Evolutionary conservation across 148 eudicot genomes (phyloP).

Genomic region (Rhododendron ferrugineum): DNA sequence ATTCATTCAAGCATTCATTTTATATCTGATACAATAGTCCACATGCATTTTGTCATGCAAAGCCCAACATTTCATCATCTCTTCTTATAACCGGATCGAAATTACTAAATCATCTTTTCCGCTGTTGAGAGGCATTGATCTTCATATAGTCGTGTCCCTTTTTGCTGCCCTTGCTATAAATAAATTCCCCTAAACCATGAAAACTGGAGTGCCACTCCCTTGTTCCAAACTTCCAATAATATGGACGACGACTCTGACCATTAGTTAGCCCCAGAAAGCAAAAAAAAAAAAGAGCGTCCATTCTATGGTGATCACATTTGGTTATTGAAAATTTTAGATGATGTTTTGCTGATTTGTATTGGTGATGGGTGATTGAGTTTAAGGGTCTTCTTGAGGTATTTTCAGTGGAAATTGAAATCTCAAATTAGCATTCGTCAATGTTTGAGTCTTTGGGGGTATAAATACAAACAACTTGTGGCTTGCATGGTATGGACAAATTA

Average conservation of each 20-base stretch:
- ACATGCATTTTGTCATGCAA: neutral
- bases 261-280: neutral
- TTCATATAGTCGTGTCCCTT: too few relatives aligned
- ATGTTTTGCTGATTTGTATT: neutral
- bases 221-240: too few relatives aligned
- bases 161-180: too few relatives aligned
- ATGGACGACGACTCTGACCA: neutral
- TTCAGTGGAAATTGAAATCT: neutral
- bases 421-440: neutral
- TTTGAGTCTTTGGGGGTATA: neutral
- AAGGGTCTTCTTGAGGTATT: neutral
- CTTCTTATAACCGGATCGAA: neutral
- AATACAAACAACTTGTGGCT: neutral
- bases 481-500: neutral
- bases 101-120: too few relatives aligned
- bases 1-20: neutral
- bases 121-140: too few relatives aligned
- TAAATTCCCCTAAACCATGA: too few relatives aligned
- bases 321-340: neutral
- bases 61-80: neutral
- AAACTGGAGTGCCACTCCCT: too few relatives aligned
- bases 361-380: neutral
- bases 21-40: neutral
- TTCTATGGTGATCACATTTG: neutral
- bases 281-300: too few relatives aligned